These are phyloP conservation scores for Pseudozyma pruni DNA, from an alignment of 1,284 basidiomycete species.

Conservation along the genomic window DNA sequence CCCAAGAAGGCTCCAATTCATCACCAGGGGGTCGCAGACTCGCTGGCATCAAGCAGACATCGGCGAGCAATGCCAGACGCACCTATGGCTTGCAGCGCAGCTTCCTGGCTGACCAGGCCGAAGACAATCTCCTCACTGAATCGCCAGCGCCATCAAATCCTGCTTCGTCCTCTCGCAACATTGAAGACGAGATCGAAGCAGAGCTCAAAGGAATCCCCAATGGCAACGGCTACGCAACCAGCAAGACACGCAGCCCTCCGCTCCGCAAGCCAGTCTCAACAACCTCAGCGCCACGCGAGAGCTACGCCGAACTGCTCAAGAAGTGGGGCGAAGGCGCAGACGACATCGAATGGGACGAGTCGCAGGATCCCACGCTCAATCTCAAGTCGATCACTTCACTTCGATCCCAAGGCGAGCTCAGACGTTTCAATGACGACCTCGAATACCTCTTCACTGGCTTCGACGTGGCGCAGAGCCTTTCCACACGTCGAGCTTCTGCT, in stretches of 20 bases:
- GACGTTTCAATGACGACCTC: slow-evolving; percentile 52
- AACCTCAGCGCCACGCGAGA: slow-evolving; percentile 26
- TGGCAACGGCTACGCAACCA: neutral
- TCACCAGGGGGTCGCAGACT: slow-evolving; percentile 19
- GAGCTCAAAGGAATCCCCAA: slow-evolving; percentile 16
- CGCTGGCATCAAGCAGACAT: slow-evolving; percentile 45
- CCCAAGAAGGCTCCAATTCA: slow-evolving; percentile 16
- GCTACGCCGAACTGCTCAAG: slow-evolving; percentile 49
- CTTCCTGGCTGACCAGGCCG: slow-evolving; percentile 41
- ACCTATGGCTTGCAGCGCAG: slow-evolving; percentile 49
- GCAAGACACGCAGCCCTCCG: neutral
- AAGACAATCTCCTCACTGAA: slow-evolving; percentile 34
- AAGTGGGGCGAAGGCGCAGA: slow-evolving; percentile 51
- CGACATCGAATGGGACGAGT: slow-evolving; percentile 53
- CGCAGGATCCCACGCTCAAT: slow-evolving; percentile 48
- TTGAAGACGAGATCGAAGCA: slow-evolving; percentile 49
- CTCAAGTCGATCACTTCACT: slow-evolving; percentile 52
- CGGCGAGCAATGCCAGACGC: slow-evolving; percentile 37
- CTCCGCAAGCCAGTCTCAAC: slow-evolving; percentile 1
- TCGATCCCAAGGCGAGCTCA: slow-evolving; percentile 39
- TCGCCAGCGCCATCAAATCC: neutral
- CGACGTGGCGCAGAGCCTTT: slow-evolving; percentile 18
- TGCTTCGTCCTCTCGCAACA: slow-evolving; percentile 12
- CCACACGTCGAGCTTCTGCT: slow-evolving; percentile 34
- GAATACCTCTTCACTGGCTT: slow-evolving; percentile 50